Evolutionary conservation across 495 filamentous ascomycete genomes (phyloP).

Genomic region (Trichoderma gamsii): DNA sequence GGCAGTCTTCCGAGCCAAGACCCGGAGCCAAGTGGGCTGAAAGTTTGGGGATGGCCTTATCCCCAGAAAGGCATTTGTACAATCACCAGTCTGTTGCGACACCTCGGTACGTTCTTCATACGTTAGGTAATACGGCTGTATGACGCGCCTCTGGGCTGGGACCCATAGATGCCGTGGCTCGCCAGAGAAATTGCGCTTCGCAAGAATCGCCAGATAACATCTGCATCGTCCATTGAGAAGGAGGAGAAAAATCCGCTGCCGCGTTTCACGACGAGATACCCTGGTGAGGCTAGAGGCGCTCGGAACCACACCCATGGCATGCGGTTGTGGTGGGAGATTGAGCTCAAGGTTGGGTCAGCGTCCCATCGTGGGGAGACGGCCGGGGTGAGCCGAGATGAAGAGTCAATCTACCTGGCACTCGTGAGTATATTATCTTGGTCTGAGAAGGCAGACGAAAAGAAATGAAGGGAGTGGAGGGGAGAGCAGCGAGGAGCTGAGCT

Average conservation of each 20-base stretch:
- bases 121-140: neutral
- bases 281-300: constrained; percentile 1
- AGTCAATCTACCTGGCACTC: neutral
- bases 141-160: neutral
- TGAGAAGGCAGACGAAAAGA: neutral
- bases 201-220: neutral
- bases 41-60: no score
- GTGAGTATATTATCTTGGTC: neutral
- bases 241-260: neutral
- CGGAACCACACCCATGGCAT: neutral
- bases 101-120: no score
- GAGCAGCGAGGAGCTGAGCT: no score
- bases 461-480: neutral
- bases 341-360: constrained; percentile 1
- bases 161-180: neutral
- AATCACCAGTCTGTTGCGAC: neutral
- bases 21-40: no score
- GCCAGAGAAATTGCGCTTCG: neutral
- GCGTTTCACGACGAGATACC: constrained; percentile 5
- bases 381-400: constrained; percentile 12
- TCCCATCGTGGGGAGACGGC: constrained; percentile 9
- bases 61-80: no score
- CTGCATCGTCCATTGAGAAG: neutral
- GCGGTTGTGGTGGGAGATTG: neutral
- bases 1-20: no score